Percentiles rank a stretch among this genome's conserved stretches.
Conservation (phyloP, 2,329 filamentous ascomycete species). For the Xylaria sp. region DNA sequence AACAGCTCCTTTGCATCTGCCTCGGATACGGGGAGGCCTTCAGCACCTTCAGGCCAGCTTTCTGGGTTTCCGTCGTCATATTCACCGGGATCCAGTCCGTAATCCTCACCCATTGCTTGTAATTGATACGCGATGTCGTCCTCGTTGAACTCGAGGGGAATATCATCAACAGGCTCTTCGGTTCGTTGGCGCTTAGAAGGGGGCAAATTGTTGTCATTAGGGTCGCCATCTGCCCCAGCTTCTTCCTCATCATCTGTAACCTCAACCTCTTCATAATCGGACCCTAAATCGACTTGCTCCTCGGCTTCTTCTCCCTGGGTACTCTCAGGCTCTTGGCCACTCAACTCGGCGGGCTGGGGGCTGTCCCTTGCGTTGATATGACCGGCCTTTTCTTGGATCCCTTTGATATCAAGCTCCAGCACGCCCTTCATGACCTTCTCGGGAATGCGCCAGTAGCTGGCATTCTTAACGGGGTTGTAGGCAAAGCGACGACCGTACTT, state of each 20-base stretch:
- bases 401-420: slow-evolving; percentile 72
- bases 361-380: slow-evolving; percentile 21
- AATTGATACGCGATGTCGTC: slow-evolving; percentile 94
- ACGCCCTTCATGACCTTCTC: slow-evolving; percentile 83
- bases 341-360: neutral
- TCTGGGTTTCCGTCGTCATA: slow-evolving; percentile 70
- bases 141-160: slow-evolving; percentile 81
- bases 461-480: slow-evolving; percentile 82
- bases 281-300: slow-evolving; percentile 59
- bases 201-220: slow-evolving; percentile 55
- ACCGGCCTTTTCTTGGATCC: slow-evolving; percentile 63
- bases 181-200: slow-evolving; percentile 56
- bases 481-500: slow-evolving; percentile 89
- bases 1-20: slow-evolving; percentile 81
- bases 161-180: slow-evolving; percentile 48
- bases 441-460: slow-evolving; percentile 95
- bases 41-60: slow-evolving; percentile 72
- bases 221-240: slow-evolving; percentile 39
- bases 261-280: slow-evolving; percentile 80
- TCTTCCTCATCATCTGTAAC: slow-evolving; percentile 54
- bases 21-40: slow-evolving; percentile 72
- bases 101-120: slow-evolving; percentile 86
- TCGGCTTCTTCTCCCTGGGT: slow-evolving; percentile 47
- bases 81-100: slow-evolving; percentile 77
- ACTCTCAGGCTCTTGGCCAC: slow-evolving; percentile 34